Evolutionary conservation across 805 yeast species (phyloP), one percentile per base, ranked within the genome.

Genomic region (Wickerhamiella dianesei): DNA sequence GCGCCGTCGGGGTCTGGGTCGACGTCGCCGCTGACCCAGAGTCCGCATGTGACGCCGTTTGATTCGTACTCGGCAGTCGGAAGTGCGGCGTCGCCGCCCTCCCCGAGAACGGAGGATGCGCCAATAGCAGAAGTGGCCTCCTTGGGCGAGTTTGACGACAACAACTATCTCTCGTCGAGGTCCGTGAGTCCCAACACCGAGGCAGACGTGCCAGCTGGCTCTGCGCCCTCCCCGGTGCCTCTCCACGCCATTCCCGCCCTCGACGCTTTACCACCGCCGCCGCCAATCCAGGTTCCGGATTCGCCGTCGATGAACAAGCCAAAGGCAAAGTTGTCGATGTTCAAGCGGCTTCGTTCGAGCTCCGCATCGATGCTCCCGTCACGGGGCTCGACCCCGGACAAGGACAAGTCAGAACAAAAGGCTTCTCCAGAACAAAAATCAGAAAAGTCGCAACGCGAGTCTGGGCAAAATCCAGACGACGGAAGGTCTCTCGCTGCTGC

Each of bases 281-380:
- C 32, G 32, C 32, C 32, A 6, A 6, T 25, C 32, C 32, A 25
- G 32, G 32, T 25, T 25, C 32, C 32, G 6, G 32, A 25, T 25
- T 25, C 32, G 12, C 32, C n/a, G 4, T 18, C 41, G 8, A n/a
- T 39, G 41, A 18, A 39, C 21, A 13, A 13, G 16, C 41, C 25
- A 14, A 19, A 18, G 41, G 16, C n/a, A 6, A 5, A 22, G 4
- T 20, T 39, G 25, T 14, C 20, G 25, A 18, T 39, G 41, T 39
- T 39, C 41, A 18, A 18, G n/a, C 21, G 41, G 17, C 41, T 39
- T 19, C 21, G 41, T 21, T 39, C 41, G 14, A 19, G 25, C 21
- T 39, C 41, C 6, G 25, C 41, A 18, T 17, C 41, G 13, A 39
- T 39, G 21, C 41, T 20, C 12, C 18, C 41, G 21, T 39, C 41